These are phyloP conservation scores for Pouteria glomerata DNA, from an alignment of 148 eudicot genomes.

Conservation along the genomic window DNA sequence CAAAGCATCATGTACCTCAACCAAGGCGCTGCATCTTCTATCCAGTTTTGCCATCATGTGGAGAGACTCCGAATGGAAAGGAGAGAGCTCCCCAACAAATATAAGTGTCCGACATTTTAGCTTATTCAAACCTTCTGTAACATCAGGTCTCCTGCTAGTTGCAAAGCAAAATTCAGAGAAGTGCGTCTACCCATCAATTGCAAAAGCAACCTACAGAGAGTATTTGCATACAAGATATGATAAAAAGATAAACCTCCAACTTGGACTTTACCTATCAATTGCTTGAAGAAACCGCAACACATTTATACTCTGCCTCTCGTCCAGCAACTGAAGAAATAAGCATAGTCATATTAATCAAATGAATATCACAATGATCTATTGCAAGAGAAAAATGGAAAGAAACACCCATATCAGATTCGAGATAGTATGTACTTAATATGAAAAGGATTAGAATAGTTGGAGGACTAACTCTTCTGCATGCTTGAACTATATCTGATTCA, in stretches of 20 bases:
- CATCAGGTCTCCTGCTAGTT: conserved; percentile 80
- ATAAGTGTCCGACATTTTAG: conserved; percentile 84
- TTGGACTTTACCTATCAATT: conserved; percentile 61
- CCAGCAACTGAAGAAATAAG: conserved; percentile 57
- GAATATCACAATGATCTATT: too few species aligned
- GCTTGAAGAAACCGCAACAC: conserved; percentile 86
- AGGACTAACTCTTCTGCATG: conserved; percentile 85
- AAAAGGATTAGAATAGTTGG: not conserved
- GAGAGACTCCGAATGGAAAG: conserved; percentile 82
- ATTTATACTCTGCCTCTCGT: conserved; percentile 82
- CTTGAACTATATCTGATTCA: conserved; percentile 91
- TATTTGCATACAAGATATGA: not conserved
- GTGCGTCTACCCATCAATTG: not conserved
- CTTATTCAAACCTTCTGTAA: conserved; percentile 71
- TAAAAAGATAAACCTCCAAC: not conserved
- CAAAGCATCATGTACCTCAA: conserved; percentile 61
- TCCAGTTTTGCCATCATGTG: conserved; percentile 85
- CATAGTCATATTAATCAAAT: conserved; percentile 1
- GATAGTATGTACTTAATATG: not conserved
- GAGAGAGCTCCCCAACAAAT: conserved; percentile 92
- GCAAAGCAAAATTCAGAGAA: not conserved
- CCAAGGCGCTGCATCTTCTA: conserved; percentile 86
- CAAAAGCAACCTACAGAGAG: not conserved
- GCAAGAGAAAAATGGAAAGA: too few species aligned
- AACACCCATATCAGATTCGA: not conserved